Base-by-base conservation (phyloP, 2,329 filamentous ascomycete genomes). In the Hymenoscyphus infarciens region DNA sequence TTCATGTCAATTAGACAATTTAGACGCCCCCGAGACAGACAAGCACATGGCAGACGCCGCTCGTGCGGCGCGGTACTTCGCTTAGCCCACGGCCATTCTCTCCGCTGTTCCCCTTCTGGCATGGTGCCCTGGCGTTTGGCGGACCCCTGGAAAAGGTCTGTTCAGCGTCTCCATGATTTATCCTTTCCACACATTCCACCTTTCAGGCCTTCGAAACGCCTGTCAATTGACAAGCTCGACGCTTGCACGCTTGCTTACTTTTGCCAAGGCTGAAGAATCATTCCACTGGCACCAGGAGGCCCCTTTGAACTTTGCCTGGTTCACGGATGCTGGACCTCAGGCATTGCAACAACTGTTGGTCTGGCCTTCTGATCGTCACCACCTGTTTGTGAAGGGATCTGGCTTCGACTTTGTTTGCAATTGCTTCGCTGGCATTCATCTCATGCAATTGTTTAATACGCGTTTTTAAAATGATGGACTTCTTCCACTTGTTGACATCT, bases 161-260 rank as follows among this genome's bases (percentile, higher is more conserved):
- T 49, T 49, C 42, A 49, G 42, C 42, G 42, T 49, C 42, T 49
- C 42, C 42, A 49, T 22, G 42, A 49, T 22, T 49, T 49, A 49
- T 49, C 42, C 42, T 49, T 49, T 49, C 42, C 42, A 49, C 42
- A 19, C 42, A 25, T 49, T 49, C 42, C 42, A 49, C 42, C 39
- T 3, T 42, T 25, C 42, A 25, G n/a, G n/a, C n/a, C n/a, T 49
- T 19, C 42, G 42, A 49, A 49, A 49, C 42, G 42, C 42, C 42
- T 49, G 42, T 49, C 42, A 49, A 49, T 49, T 8, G 42, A 22
- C 42, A 49, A 49, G 42, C 19, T 22, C 19, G 42, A 49, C 42
- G 19, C n/a, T 49, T 49, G 19, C 42, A 49, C 42, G 42, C 42
- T 22, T 42, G 42, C 42, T 22, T 42, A 42, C 39, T 19, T 39